Evolutionary conservation across 768 basidiomycete species (phyloP), one percentile per base, ranked within the genome.

Genomic region (Dictyophora rubrovolvata): DNA sequence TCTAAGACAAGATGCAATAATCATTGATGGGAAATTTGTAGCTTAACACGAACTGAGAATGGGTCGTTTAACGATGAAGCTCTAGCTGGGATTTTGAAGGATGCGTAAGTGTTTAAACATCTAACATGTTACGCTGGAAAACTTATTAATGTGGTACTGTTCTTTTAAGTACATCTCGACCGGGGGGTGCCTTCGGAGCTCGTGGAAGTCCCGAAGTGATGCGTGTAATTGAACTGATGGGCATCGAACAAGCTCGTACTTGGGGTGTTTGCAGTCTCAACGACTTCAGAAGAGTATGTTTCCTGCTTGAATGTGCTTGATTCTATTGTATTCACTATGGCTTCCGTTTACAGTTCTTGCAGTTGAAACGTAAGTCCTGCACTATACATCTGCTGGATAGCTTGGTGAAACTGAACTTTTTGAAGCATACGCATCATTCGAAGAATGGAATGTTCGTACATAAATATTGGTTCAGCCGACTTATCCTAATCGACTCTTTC

Each of bases 221-320:
- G 65, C 81, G 80, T 33, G 72, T 84, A 33, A 75, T 90, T 16
- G 88, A 91, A 66, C 72, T 88, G 5, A 71, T 89, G 67, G 79
- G 79, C 1, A 89, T 90, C 16, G 72, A 82, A 62, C 83, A 85
- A 66, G 77, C 79, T 33, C 74, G 88, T 61, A 72, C 65, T 18
- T 89, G 87, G 86, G 84, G 83, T 18, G 74, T 75, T n/a, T 89
- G 87, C 67, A 62, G 69, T 12, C 53, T 72, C n/a, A 72, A 72
- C 61, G 69, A 69, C 51, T 69, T 85, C 84, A 16, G 87, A 82
- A 64, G 63, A 82, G 68, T 55, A 55, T 23, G 33, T 8, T 17
- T 22, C 17, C 20, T 35, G 34, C 47, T 21, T 33, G 10, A n/a
- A 2, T 53, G 53, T 53, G 1, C 36, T 54, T 18, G 11, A 21